phyloP scores from a whole-genome alignment of 2,329 filamentous ascomycete species.

The Colletotrichum viniferum region DNA sequence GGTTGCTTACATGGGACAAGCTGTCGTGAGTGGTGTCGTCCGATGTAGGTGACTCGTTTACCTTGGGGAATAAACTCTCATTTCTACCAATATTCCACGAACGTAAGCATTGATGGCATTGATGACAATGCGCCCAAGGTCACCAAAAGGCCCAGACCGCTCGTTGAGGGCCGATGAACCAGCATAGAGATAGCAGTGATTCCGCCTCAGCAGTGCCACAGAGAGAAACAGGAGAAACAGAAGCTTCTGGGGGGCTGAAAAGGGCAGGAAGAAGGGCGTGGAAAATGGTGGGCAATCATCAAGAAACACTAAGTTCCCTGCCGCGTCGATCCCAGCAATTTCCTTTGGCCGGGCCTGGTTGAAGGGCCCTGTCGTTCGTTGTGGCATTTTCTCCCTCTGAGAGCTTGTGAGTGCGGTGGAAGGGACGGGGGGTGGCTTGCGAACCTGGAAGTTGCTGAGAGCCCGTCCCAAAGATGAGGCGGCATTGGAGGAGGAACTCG shows the following conservation, averaged over 20 bases:
- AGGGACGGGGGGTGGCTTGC: not conserved
- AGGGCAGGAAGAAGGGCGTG: not conserved
- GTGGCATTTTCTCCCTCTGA: not conserved
- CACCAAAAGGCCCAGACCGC: not conserved
- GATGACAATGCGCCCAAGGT: not conserved
- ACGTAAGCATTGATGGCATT: not conserved
- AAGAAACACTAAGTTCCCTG: slow-evolving; percentile 16
- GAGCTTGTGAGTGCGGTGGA: not conserved
- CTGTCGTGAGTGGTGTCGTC: not conserved
- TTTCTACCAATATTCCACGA: not conserved
- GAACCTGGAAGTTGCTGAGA: not conserved
- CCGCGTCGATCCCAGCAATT: slow-evolving; percentile 16
- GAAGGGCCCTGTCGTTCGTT: not conserved
- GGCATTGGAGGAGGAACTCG: not conserved
- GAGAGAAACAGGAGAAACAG: not conserved
- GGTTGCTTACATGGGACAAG: not conserved
- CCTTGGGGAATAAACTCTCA: not conserved
- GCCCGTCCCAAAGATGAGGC: not conserved
- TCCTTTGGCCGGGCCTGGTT: not conserved
- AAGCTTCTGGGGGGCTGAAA: slow-evolving; percentile 7
- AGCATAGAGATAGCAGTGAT: not conserved
- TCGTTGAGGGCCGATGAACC: not conserved
- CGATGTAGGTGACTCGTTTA: not conserved
- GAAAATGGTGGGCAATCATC: slow-evolving; percentile 9
- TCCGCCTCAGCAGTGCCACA: not conserved